Base-by-base conservation (phyloP, 177 flowering plant species). In the Vitis hybrid region DNA sequence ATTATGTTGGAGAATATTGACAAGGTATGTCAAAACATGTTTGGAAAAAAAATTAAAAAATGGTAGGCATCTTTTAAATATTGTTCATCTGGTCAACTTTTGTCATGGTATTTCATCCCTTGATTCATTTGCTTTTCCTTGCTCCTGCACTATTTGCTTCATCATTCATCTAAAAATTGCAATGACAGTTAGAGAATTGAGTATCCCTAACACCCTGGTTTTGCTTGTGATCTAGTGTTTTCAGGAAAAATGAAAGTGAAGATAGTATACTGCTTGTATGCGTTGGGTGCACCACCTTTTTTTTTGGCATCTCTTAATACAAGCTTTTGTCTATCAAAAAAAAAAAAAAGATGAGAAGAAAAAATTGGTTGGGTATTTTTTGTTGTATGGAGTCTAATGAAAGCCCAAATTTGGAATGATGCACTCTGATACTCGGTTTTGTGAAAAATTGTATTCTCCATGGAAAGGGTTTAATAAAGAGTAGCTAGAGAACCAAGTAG, bases 1-100 rank as follows among this genome's bases (percentile, higher is more conserved):
- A 87, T 93, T 52, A 91, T 93, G 96, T 60, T 90, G 74, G 98
- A 90, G 73, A 93, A 91, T 71, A 87, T 93, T 66, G 94, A 91
- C 87, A 90, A 90, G 95, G 98, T 91, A 88, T 63, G 54, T 20
- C 14, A n/a, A 67, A 13, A 13, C 31, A 55, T 44, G 33, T 18
- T 58, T 24, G 44, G n/a, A 13, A 66, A 20, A 33, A 33, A 33
- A 33, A n/a, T n/a, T n/a, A n/a, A 33, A 22, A 22, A 22, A 22
- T 0, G 24, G 24, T 33, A 0, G 7, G 44, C 44, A 22, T 62
- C 10, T 52, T 61, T 17, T 28, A 6, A 6, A 12, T 62, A 11
- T 10, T 33, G 15, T 60, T 51, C 4, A 31, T 54, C 52, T 56
- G 6, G 38, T 55, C 18, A 9, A 1, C 14, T 3, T 69, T 7